Evolutionary conservation across 306 rosid species (phyloP).

Genomic region (Prunus mongolica): DNA sequence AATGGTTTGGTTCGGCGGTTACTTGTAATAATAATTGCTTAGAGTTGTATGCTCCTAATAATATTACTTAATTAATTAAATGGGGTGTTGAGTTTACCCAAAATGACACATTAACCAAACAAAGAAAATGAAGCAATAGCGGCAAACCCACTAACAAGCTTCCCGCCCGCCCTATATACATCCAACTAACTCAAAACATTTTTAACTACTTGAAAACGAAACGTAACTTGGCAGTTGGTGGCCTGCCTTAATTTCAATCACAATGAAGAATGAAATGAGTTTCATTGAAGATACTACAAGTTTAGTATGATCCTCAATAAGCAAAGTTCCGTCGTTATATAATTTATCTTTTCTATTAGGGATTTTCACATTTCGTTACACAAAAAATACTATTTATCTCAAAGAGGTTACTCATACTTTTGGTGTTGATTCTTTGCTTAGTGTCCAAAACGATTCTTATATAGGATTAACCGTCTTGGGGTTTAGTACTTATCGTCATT

Average conservation of each 20-base stretch:
- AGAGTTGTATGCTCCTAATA: slow-evolving; percentile 11
- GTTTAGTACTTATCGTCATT: no score
- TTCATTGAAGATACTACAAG: background rate
- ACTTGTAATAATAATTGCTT: slow-evolving; percentile 28
- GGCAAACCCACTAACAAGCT: background rate
- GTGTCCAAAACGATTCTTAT: no score
- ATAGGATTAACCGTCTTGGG: no score
- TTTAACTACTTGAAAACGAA: slow-evolving; percentile 31
- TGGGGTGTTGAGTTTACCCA: slow-evolving; percentile 38
- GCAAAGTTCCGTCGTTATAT: no score
- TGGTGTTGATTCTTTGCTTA: no score
- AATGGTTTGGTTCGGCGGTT: background rate
- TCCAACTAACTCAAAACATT: background rate
- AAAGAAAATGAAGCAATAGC: slow-evolving; percentile 16
- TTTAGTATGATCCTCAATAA: no score
- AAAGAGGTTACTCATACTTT: no score
- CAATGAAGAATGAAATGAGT: background rate
- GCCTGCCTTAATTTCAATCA: slow-evolving; percentile 18
- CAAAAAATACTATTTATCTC: no score
- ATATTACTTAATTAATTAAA: background rate
- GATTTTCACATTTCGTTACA: no score
- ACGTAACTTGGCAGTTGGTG: slow-evolving; percentile 51
- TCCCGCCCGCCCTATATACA: background rate
- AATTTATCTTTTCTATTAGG: no score
- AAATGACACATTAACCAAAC: slow-evolving; percentile 52